Base-by-base conservation (phyloP, 441 rosid genomes). In the Hura crepitans region DNA sequence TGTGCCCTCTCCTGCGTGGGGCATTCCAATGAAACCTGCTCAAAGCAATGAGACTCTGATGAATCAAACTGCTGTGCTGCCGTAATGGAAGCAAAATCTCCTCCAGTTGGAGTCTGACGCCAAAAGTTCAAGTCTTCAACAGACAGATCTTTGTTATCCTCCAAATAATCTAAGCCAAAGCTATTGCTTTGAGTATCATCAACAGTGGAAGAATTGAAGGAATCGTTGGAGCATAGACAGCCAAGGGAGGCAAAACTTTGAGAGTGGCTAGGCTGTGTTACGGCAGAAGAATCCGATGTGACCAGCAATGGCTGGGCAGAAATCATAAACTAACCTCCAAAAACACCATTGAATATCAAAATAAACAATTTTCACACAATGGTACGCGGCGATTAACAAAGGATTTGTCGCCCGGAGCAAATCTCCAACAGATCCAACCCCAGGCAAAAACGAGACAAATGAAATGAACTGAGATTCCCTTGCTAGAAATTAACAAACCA, bases 251-350 rank as follows among this genome's bases (percentile, higher is more conserved):
- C 74, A 42, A 76, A 59, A 39, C 59, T 76, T 70, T 69, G 68
- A 70, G 74, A 25, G 62, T 60, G 77, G 66, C 27, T 63, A 69
- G 37, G 61, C 54, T 62, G 51, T 31, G 58, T 65, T 45, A 73
- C 67, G 39, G 62, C 69, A 67, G 76, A 66, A 72, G 80, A 45
- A 66, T 79, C 83, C 15, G 80, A 72, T 15, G 78, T 81, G 47
- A 81, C 61, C 68, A 77, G 85, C 77, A 81, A 63, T 15, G 72
- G 84, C 80, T 62, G 79, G 63, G 80, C 89, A 66, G 81, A 75
- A 78, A 73, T 85, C 87, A 86, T 85, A 81, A 80, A 80, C 66
- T 61, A 81, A 69, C 68, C 74, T 80, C 86, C 84, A n/a, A n/a
- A n/a, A 70, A 43, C 73, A 69, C 65, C 87, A 85, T 82, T 73